Percentiles rank a stretch among this genome's conserved stretches.
Evolutionary conservation across 1,284 basidiomycete genomes (phyloP).

Genomic region (Pseudozyma pruni): DNA sequence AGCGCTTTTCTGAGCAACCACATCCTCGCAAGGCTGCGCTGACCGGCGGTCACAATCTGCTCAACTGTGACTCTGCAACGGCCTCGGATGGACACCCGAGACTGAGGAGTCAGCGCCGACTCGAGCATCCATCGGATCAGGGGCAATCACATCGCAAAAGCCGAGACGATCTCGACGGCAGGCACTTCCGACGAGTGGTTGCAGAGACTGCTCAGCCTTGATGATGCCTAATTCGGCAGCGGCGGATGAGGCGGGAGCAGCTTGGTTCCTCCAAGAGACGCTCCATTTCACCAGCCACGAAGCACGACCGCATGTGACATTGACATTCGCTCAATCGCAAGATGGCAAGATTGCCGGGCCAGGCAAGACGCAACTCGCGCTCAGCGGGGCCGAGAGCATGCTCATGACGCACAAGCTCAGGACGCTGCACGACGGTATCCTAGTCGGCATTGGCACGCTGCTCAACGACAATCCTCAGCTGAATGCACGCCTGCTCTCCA

Average conservation of each 20-base stretch:
- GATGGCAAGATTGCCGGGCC: conserved; percentile 90
- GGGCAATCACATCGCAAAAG: too few relatives aligned
- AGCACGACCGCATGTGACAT: conserved; percentile 71
- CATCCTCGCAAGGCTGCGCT: too few relatives aligned
- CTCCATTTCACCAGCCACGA: conserved; percentile 4
- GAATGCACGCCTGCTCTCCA: conserved; percentile 71
- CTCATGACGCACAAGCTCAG: conserved; percentile 87
- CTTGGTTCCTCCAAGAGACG: conserved; percentile 10
- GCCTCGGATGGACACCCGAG: too few relatives aligned
- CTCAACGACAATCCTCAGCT: conserved; percentile 92
- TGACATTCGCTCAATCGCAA: conserved; percentile 94
- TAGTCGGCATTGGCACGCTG: conserved; percentile 89
- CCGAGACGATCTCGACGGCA: too few relatives aligned
- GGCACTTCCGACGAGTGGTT: too few relatives aligned
- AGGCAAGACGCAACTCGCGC: conserved; percentile 78
- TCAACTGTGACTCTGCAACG: too few relatives aligned
- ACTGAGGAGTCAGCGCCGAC: too few relatives aligned
- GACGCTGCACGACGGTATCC: conserved; percentile 87
- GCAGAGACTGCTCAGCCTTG: too few relatives aligned
- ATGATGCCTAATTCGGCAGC: background rate
- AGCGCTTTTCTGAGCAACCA: too few relatives aligned
- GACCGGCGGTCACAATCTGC: too few relatives aligned
- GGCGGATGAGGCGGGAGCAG: conserved; percentile 15
- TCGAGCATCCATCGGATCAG: too few relatives aligned
- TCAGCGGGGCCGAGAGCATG: conserved; percentile 90